Percentiles rank a stretch among this genome's conserved stretches.
phyloP scores from a whole-genome alignment of 2,329 filamentous ascomycete genomes.

The Colletotrichum higginsianum region DNA sequence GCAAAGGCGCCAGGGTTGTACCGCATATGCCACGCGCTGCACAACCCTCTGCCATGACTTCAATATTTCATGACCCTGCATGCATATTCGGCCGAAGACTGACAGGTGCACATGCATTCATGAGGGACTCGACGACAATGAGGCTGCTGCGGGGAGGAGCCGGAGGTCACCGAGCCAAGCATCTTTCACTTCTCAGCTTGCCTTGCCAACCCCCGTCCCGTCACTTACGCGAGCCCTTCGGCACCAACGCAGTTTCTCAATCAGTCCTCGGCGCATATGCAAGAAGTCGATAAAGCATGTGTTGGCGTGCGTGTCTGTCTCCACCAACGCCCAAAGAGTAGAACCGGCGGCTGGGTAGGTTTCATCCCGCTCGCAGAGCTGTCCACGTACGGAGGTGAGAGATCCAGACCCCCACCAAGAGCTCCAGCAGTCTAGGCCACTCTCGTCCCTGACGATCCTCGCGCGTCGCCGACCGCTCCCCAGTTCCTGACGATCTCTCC shows the following conservation, averaged over 20 bases:
- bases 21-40: constrained; percentile 39
- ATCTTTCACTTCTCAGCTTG: not conserved
- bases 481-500: constrained; percentile 22
- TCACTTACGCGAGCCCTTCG: not conserved
- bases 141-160: not conserved
- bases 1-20: constrained; percentile 19
- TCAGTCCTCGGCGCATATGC: constrained; percentile 14
- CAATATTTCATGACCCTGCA: constrained; percentile 38
- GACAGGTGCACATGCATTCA: constrained; percentile 2
- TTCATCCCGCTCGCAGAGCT: not conserved
- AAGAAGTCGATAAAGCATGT: constrained; percentile 18
- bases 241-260: not conserved
- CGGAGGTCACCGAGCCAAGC: constrained; percentile 12
- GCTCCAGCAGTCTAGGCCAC: not conserved
- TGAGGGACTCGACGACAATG: not conserved
- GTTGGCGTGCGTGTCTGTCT: constrained; percentile 8
- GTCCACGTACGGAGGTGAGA: not conserved
- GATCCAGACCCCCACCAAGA: not conserved
- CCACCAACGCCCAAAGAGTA: constrained; percentile 3
- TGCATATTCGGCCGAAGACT: constrained; percentile 30
- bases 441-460: constrained; percentile 20
- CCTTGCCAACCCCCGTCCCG: not conserved
- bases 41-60: constrained; percentile 34
- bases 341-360: not conserved
- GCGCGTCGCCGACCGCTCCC: not conserved